Evolutionary conservation across 306 rosid genomes (phyloP), one percentile per base, ranked within the genome.

Genomic region (Pueraria montana): DNA sequence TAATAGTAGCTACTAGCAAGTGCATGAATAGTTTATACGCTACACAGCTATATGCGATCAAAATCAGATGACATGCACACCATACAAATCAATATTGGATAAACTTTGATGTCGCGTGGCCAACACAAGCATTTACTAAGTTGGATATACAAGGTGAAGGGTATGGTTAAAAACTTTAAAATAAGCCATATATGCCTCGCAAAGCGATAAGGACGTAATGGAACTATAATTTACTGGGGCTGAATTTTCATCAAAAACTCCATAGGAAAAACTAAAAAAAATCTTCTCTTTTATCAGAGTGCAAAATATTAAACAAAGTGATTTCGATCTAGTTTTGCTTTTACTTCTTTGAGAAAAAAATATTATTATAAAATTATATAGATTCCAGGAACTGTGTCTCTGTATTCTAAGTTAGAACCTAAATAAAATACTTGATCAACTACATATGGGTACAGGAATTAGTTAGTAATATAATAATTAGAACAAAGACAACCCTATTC

Each of bases 1-100:
- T 63, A 27, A 11, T 56, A 34, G 21, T 56, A 20, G 48, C 45
- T 43, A 26, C 9, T 9, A 34, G 13, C 24, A 34, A 42, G 16
- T 69, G 69, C 52, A 75, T 59, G 30, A 40, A 49, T 40, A 55
- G 38, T 74, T 8, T 32, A 62, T 23, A 72, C 23, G 11, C 13
- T 46, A 34, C n/a, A 49, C 18, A 32, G 32, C 78, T 38, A 38
- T 45, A 20, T 26, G 32, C 48, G 2, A 77, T 77, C 65, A 72
- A 55, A 45, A 63, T 74, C 63, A 18, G 13, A 62, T 14, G 70
- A 27, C 56, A 71, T 21, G 45, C 18, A 62, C 32, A 50, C 45
- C 59, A 61, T 11, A 34, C 52, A 56, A 13, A 78, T 36, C 21
- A 67, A 18, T 55, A 61, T 12, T 8, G 30, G n/a, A 66, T 17